phyloP scores from a whole-genome alignment of 768 basidiomycete genomes.

The Inosperma sp. region DNA sequence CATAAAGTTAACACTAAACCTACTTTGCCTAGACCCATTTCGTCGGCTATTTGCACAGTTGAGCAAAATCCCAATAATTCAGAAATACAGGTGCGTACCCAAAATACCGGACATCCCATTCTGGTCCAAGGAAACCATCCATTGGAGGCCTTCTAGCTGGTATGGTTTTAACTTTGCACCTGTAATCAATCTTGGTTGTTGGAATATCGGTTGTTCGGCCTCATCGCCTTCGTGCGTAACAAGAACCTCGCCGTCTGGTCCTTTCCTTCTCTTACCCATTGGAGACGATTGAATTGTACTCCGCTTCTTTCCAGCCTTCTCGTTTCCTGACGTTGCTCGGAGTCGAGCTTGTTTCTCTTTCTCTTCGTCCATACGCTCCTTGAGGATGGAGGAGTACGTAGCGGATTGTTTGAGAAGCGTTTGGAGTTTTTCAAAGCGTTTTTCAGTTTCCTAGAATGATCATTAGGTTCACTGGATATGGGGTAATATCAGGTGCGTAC shows the following conservation, averaged over 20 bases:
- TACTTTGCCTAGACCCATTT: slow-evolving; percentile 92
- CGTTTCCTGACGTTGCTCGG: slow-evolving; percentile 20
- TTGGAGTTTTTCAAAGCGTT: slow-evolving; percentile 50
- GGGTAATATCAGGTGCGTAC: slow-evolving; percentile 4
- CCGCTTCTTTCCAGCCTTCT: slow-evolving; percentile 27
- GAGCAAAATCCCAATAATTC: neutral
- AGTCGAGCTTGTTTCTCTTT: slow-evolving; percentile 28
- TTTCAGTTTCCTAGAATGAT: slow-evolving; percentile 43
- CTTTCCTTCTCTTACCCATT: slow-evolving; percentile 28
- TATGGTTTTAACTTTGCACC: slow-evolving; percentile 86
- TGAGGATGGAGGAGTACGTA: slow-evolving; percentile 67
- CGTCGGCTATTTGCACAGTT: slow-evolving; percentile 56
- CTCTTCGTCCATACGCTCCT: slow-evolving; percentile 70
- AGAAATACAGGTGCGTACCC: slow-evolving; percentile 34
- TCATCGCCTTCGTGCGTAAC: slow-evolving; percentile 13
- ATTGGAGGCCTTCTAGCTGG: slow-evolving; percentile 91
- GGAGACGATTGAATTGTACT: slow-evolving; percentile 12
- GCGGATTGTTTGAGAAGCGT: slow-evolving; percentile 72
- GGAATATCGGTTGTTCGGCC: slow-evolving; percentile 39
- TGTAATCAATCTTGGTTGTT: slow-evolving; percentile 76
- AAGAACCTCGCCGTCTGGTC: slow-evolving; percentile 21
- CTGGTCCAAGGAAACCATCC: slow-evolving; percentile 87
- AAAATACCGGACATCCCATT: slow-evolving; percentile 81
- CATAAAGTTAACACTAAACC: slow-evolving; percentile 3
- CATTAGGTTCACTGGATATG: neutral